Evolutionary conservation across 1,139 yeast genomes (phyloP), one percentile per base, ranked within the genome.

Genomic region (Hyphopichia fennica): DNA sequence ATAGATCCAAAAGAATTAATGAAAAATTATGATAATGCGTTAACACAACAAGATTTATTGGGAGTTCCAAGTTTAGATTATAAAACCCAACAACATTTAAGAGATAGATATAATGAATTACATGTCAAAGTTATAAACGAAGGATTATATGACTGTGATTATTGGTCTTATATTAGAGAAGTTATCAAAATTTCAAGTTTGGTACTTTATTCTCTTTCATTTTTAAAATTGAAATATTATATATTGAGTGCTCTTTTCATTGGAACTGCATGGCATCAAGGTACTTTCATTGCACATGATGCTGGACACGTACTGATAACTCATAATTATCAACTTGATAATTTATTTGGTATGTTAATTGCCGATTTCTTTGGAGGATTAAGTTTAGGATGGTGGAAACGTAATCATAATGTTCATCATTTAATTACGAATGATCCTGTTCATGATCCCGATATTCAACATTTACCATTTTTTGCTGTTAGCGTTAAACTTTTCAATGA

Each of bases 361-460:
- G 96, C 96, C 2, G 81, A 87, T 50, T 88, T 77, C 70, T 64
- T 82, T 43, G 96, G 96, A n/a, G 96, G 96, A 0, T 69, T 89
- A 41, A 87, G 96, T 41, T 62, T 88, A 31, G 96, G 96, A 1
- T 89, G 96, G 96, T 89, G 96, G 96, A 90, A 89, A 56, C 74
- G 93, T 41, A 89, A 87, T 62, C 96, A 89, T 62, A 89, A 89
- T 59, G 95, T 89, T 18, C 96, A 90, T 60, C 96, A 89, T 62
- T 66, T 89, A 43, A 76, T 89, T 42, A 86, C 96, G 14, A 89
- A 89, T 61, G 96, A 89, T 56, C 96, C 96, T 0, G 84, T 85
- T 1, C 96, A 89, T 59, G 96, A 90, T 57, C 96, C 96, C 0
- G 96, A 89, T 65, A 90, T 89, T 57, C 96, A 90, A 62, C 96